Evolutionary conservation across 2,329 filamentous ascomycete genomes (phyloP), one percentile per base, ranked within the genome.

Genomic region (Diaporthe sp.): DNA sequence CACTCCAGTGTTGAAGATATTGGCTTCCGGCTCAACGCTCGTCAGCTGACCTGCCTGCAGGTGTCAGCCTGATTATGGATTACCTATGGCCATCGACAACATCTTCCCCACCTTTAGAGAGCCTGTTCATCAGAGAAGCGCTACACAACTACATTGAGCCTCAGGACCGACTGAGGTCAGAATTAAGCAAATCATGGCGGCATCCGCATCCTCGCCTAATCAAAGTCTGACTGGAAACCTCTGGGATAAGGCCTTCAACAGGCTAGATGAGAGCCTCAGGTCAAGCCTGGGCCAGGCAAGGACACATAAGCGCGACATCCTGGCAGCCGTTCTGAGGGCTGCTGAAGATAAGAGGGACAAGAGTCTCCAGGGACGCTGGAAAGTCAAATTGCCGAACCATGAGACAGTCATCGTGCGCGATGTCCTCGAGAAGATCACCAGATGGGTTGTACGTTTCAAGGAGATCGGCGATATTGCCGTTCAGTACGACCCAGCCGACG

Each of bases 351-450:
- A 68, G 19, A 13, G 62, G 19, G 17, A 51, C 3, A 4, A 19
- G 12, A 34, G 28, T 53, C 13, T 51, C 28, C 42, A 31, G 15
- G 37, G 28, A 25, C 15, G 62, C 13, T 71, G 68, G 49, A 55
- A 58, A 15, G 8, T 58, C 68, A 42, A 46, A 7, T 22, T 7
- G 3, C 22, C 49, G 19, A 71, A 71, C 6, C 51, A 25, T 17
- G 51, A 55, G 31, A 28, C 34, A 25, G 9, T 71, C 28, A 58
- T 55, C 12, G 34, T 71, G 10, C 68, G 68, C 25, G 68, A 71
- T 15, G 31, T 71, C 5, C 53, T 71, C 13, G 68, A 55, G n/a
- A 71, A 71, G 68, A 71, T 71, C 34, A 25, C 34, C n/a, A 53
- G 9, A 42, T 71, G 68, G 68, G 7, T 46, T 10, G 12, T 39